Base-by-base conservation (phyloP, 495 filamentous ascomycete genomes). In the Aspergillus mulundensis region DNA sequence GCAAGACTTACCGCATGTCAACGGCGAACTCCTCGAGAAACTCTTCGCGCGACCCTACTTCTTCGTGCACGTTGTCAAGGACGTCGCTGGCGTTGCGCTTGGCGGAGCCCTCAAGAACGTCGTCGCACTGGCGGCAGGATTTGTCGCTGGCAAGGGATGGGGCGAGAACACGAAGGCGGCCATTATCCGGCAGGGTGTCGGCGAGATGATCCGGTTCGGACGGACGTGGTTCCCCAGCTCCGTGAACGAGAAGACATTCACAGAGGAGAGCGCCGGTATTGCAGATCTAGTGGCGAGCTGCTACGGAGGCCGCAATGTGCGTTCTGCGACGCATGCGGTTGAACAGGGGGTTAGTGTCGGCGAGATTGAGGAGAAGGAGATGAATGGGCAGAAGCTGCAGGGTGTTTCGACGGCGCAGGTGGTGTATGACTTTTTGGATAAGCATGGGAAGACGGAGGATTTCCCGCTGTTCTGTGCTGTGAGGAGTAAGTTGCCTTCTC, bases 361-460 rank as follows among this genome's bases (percentile, higher is more conserved):
- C 51, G 89, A 94, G 74, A 80, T 96, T 50, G 91, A 95, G 81
- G 74, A 79, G 62, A 77, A 77, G 46, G 89, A 93, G 69, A 74
- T 96, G 58, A 96, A 96, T 66, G 91, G 91, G n/a, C 91, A 96
- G 79, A 95, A 91, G 75, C 68, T 96, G 63, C 91, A 95, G 70
- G 91, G 91, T 5, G 92, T 86, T 0, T 87, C 82, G 59, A 96
- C 91, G 19, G 87, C 91, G 20, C 83, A 80, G 59, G 89, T 93
- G 65, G 90, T 96, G 7, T 83, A 89, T 70, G 77, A 71, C 36
- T 95, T 95, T 65, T 71, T 95, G 67, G 86, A 83, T 69, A 77
- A 77, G 44, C 78, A 82, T 60, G 83, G 81, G 1, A 73, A 80
- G 61, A 88, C 89, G 71, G 66, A 79, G 34, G 87, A 91, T 24